Evolutionary conservation across 345 rosid species (phyloP), one percentile per base, ranked within the genome.

Genomic region (Arabis alpina): DNA sequence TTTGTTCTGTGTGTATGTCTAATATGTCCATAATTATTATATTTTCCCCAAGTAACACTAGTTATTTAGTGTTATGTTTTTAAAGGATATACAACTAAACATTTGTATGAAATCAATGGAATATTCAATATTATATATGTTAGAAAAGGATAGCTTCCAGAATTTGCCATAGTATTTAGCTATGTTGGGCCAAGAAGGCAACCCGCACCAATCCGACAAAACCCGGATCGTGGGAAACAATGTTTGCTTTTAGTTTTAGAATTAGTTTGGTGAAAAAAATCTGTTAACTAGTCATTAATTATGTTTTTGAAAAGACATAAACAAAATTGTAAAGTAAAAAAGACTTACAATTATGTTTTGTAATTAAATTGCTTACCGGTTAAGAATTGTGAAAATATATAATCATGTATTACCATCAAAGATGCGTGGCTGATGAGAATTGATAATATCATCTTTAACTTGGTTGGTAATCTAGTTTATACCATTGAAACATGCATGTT

Each of bases 131-230:
- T 13, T 16, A 1, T 32, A 34, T 32, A 32, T 32, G 36, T 4
- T 10, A 9, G 2, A 15, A 15, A 45, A 8, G 10, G 4, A 24
- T 34, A 14, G 12, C 10, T 54, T 55, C 45, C 15, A 45, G 10
- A 15, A 45, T 28, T 12, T 44, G 40, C 6, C 42, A 44, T 30
- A 45, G 30, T 44, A 30, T 15, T 30, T 45, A 10, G 53, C 41
- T 10, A 73, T 45, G 44, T 56, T 68, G 64, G 64, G 64, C 47
- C 23, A 70, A 60, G 50, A 36, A 39, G 54, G 59, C 48, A 72
- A 66, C 54, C 73, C 79, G 76, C 81, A 71, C 80, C 56, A 4
- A 73, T 64, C 81, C 82, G 81, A 81, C 84, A 82, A 49, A 72
- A 76, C 85, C 87, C 84, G 76, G 61, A 68, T 69, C 63, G 39